Conservation (phyloP, 2,329 filamentous ascomycete species). For the Venturia effusa region DNA sequence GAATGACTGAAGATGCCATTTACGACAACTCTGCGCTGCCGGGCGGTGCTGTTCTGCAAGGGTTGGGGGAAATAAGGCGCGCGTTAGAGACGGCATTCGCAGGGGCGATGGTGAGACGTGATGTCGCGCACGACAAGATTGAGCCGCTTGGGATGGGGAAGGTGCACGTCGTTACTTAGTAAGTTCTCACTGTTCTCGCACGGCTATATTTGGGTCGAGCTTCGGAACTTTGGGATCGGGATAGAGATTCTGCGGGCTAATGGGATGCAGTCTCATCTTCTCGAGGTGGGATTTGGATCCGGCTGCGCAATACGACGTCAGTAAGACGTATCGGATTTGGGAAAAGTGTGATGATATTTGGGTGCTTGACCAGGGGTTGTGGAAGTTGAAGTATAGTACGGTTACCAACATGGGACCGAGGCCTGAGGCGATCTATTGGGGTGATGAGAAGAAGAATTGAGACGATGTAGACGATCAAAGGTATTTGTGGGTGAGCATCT, state of each 20-base stretch:
- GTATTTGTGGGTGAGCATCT: too few species aligned
- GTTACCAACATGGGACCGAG: background rate
- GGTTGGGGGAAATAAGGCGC: background rate
- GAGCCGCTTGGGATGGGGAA: background rate
- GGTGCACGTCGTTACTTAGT: background rate
- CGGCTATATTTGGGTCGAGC: background rate
- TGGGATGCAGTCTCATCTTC: background rate
- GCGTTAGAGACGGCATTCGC: background rate
- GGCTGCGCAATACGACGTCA: background rate
- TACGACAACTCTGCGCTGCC: background rate
- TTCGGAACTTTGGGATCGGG: too few species aligned
- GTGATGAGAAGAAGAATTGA: background rate
- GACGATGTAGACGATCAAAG: background rate
- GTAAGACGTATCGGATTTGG: background rate
- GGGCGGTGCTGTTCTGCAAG: background rate
- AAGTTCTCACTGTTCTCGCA: background rate
- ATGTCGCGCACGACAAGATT: background rate
- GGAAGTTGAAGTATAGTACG: conserved; percentile 1
- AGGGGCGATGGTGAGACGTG: background rate
- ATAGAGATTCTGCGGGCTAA: too few species aligned
- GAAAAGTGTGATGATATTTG: background rate
- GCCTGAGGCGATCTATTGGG: background rate
- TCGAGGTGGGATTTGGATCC: background rate
- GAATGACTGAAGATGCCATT: background rate
- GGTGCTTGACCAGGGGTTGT: background rate